Conservation (phyloP, 352 stramenopile species). For the Pilasporangium apinafurcum region DNA sequence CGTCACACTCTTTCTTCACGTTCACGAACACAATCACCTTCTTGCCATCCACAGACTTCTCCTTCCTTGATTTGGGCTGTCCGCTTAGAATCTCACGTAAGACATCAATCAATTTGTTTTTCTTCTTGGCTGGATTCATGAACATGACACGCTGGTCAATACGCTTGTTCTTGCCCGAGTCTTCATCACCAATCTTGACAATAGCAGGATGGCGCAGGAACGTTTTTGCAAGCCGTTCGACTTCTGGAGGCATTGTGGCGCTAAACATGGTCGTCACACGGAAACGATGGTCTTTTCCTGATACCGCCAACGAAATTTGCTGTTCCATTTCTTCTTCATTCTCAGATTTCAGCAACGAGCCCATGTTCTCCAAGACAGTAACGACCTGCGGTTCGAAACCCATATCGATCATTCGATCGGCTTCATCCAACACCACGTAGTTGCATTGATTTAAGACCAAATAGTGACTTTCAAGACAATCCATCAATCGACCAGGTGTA, state of each 20-base stretch:
- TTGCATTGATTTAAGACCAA: slow-evolving; percentile 99
- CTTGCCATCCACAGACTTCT: slow-evolving; percentile 66
- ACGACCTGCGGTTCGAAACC: slow-evolving; percentile 97
- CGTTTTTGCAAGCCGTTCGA: slow-evolving; percentile 95
- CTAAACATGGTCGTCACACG: slow-evolving; percentile 97
- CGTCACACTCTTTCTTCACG: slow-evolving; percentile 97
- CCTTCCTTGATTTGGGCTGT: slow-evolving; percentile 57
- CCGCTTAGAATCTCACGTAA: slow-evolving; percentile 81
- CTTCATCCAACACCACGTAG: slow-evolving; percentile 99
- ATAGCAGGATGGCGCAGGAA: slow-evolving; percentile 97
- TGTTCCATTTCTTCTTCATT: slow-evolving; percentile 95
- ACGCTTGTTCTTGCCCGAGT: slow-evolving; percentile 97
- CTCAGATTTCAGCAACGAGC: slow-evolving; percentile 94
- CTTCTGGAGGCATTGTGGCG: slow-evolving; percentile 97
- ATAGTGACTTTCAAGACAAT: slow-evolving; percentile 97
- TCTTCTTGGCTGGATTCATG: slow-evolving; percentile 91
- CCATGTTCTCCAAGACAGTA: slow-evolving; percentile 96
- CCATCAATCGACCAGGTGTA: slow-evolving; percentile 97
- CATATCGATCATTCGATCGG: slow-evolving; percentile 97
- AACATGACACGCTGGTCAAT: slow-evolving; percentile 97
- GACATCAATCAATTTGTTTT: slow-evolving; percentile 71
- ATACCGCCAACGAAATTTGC: slow-evolving; percentile 73
- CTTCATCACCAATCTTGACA: slow-evolving; percentile 97
- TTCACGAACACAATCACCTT: slow-evolving; percentile 99
- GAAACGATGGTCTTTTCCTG: slow-evolving; percentile 60